phyloP scores from a whole-genome alignment of 148 eudicot species.

The Amaranthus palmeri region DNA sequence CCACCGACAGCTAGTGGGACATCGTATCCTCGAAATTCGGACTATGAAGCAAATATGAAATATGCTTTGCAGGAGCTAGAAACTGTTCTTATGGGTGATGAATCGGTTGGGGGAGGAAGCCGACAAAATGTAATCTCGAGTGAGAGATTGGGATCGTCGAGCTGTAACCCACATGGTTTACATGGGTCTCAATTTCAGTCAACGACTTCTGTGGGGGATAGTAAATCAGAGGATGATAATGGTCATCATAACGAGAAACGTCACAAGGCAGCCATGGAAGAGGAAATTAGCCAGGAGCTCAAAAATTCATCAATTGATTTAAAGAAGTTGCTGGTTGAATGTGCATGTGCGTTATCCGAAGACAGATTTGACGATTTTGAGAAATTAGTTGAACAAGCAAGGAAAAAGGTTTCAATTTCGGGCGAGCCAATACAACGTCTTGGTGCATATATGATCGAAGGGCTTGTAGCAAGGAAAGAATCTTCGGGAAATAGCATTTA shows the following conservation, averaged over 20 bases:
- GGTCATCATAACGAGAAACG: constrained; percentile 30
- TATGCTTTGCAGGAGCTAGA: constrained; percentile 59
- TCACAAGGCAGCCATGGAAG: constrained; percentile 21
- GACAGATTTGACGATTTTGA: constrained; percentile 55
- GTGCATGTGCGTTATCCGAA: constrained; percentile 73
- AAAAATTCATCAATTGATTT: constrained; percentile 42
- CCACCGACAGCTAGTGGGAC: constrained; percentile 18
- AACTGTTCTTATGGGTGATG: constrained; percentile 63
- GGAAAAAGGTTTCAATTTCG: constrained; percentile 51
- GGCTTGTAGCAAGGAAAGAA: constrained; percentile 69
- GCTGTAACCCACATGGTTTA: constrained; percentile 29
- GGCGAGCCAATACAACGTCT: constrained; percentile 93
- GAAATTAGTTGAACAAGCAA: constrained; percentile 41
- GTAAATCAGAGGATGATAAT: constrained; percentile 19
- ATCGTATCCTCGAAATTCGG: constrained; percentile 25
- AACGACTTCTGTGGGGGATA: constrained; percentile 26
- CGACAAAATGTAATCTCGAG: constrained; percentile 31
- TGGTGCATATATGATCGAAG: constrained; percentile 87
- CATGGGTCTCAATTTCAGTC: constrained; percentile 25
- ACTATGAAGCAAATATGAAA: constrained; percentile 30
- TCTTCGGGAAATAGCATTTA: constrained; percentile 70
- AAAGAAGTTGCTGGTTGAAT: constrained; percentile 56
- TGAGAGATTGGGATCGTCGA: constrained; percentile 44
- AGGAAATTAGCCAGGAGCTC: constrained; percentile 10
- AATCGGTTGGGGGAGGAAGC: constrained; percentile 36